phyloP scores from a whole-genome alignment of 192 early-diverging fungal genomes.

The Rhizophagus clarus region DNA sequence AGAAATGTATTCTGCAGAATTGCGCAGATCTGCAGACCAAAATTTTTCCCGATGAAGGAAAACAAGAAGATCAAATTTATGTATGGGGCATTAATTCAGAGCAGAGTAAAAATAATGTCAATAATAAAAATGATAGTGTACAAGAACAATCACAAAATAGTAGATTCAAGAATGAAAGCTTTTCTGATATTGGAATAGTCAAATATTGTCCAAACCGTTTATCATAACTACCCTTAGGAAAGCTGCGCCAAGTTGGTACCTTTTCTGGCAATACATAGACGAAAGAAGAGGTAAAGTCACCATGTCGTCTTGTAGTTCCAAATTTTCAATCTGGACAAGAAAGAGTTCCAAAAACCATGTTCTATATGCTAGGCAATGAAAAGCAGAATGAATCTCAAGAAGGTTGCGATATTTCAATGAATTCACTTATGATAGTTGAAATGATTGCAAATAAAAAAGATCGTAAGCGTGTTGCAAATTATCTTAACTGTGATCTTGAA shows the following conservation, averaged over 20 bases:
- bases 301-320: conserved; percentile 18
- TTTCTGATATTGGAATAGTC: background rate
- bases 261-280: background rate
- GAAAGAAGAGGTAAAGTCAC: conserved; percentile 4
- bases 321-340: background rate
- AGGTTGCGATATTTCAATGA: background rate
- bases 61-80: conserved; percentile 20
- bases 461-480: conserved; percentile 14
- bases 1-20: too few relatives aligned
- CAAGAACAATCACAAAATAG: conserved; percentile 21
- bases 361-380: background rate
- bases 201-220: background rate
- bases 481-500: conserved; percentile 8
- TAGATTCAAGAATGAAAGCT: background rate
- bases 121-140: background rate
- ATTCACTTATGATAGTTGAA: conserved; percentile 14
- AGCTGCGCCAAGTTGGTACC: conserved; percentile 4
- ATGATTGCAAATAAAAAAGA: conserved; percentile 22
- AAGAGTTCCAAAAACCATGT: conserved; percentile 9
- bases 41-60: too few relatives aligned
- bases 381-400: background rate
- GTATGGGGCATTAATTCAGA: conserved; percentile 8
- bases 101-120: too few relatives aligned
- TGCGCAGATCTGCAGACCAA: too few relatives aligned
- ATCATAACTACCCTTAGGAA: background rate